phyloP scores from a whole-genome alignment of 2,329 filamentous ascomycete genomes.

The Incumbomyces lentus region DNA sequence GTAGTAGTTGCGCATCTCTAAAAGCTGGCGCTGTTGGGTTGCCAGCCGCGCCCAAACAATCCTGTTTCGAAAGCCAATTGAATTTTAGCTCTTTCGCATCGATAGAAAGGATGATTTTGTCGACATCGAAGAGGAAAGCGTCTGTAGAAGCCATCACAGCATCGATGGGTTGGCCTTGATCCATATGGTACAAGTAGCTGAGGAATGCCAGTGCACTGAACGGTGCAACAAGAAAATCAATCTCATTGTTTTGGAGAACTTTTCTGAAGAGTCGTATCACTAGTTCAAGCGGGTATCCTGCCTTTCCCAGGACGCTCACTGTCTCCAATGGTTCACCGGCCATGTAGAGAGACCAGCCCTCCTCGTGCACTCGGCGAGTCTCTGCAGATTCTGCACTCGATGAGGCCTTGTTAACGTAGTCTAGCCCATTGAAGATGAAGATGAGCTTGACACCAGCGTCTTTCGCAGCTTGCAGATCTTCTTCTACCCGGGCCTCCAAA shows the following conservation, averaged over 20 bases:
- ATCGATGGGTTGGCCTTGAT: slow-evolving; percentile 52
- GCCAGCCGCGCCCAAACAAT: slow-evolving; percentile 58
- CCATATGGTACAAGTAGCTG: slow-evolving; percentile 54
- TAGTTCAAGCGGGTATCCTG: slow-evolving; percentile 42
- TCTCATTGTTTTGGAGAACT: slow-evolving; percentile 56
- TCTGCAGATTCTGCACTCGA: slow-evolving; percentile 45
- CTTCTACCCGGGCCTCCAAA: slow-evolving; percentile 63
- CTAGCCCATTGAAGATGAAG: slow-evolving; percentile 87
- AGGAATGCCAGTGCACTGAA: slow-evolving; percentile 71
- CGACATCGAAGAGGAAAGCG: slow-evolving; percentile 73
- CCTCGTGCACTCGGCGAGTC: slow-evolving; percentile 57
- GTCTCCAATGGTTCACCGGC: slow-evolving; percentile 64
- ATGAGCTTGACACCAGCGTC: slow-evolving; percentile 62
- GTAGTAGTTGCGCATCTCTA: slow-evolving; percentile 71
- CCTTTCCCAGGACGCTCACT: slow-evolving; percentile 76
- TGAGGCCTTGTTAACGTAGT: slow-evolving; percentile 65
- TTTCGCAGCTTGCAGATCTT: slow-evolving; percentile 64
- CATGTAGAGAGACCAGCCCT: slow-evolving; percentile 82
- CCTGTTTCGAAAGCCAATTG: slow-evolving; percentile 53
- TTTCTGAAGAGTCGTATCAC: slow-evolving; percentile 68
- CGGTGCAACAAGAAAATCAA: slow-evolving; percentile 74
- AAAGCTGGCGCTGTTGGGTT: slow-evolving; percentile 61
- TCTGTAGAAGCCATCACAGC: slow-evolving; percentile 78
- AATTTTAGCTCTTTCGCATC: slow-evolving; percentile 52
- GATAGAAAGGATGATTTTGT: slow-evolving; percentile 55